These are phyloP conservation scores for Rhododendron simsii DNA, from an alignment of 148 eudicot species.

Conservation along the genomic window DNA sequence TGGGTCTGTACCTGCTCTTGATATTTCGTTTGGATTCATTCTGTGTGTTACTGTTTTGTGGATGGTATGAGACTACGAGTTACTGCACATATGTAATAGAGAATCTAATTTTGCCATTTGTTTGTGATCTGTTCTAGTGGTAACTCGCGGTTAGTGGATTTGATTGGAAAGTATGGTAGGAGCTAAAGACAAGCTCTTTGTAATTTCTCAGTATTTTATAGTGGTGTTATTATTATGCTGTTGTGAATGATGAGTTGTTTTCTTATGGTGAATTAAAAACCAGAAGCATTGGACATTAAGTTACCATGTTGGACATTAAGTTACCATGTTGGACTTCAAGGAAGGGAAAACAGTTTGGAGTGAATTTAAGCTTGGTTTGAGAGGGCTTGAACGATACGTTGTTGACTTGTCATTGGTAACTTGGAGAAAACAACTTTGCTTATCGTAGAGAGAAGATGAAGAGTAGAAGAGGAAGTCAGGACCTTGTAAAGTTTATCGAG, in stretches of 20 bases:
- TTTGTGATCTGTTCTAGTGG: neutral
- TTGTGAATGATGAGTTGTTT: neutral
- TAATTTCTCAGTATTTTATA: neutral
- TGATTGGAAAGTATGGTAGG: neutral
- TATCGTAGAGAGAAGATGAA: neutral
- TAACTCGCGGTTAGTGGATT: neutral
- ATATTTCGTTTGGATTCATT: neutral
- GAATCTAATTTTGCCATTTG: neutral
- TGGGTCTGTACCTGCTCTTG: constrained; percentile 26
- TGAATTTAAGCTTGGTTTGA: neutral
- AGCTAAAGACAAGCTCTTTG: neutral
- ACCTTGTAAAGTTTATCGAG: neutral
- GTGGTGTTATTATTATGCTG: neutral
- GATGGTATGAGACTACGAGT: neutral
- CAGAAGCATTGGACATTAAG: neutral
- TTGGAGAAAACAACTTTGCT: neutral
- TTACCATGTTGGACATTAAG: neutral
- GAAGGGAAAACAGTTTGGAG: neutral
- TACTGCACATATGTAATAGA: neutral
- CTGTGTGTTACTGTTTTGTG: neutral
- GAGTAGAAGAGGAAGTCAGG: neutral
- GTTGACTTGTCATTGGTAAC: neutral
- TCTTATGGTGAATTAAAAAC: neutral
- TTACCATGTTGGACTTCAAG: too few relatives aligned
- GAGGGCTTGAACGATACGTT: neutral